Conservation (phyloP, 805 yeast species). For the Sugiyamaella lignohabitans region DNA sequence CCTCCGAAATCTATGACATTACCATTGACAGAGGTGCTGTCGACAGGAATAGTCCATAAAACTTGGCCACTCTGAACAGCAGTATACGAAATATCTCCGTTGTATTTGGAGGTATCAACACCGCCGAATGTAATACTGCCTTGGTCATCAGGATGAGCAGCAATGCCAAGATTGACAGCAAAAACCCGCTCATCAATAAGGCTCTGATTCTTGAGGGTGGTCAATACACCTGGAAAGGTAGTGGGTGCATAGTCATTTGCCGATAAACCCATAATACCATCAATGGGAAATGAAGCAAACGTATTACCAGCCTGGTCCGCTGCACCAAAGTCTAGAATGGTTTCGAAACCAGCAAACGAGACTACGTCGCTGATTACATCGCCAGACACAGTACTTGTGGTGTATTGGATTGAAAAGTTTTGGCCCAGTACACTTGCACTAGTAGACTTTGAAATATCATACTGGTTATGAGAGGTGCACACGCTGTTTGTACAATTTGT, state of each 20-base stretch:
- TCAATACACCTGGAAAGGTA: conserved; percentile 26
- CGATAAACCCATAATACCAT: conserved; percentile 58
- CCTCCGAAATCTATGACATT: conserved; percentile 32
- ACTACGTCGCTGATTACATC: conserved; percentile 37
- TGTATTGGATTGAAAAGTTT: conserved; percentile 46
- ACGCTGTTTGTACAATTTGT: conserved; percentile 41
- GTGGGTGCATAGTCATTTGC: conserved; percentile 36
- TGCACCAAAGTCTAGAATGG: conserved; percentile 43
- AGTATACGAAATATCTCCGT: conserved; percentile 39
- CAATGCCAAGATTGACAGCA: conserved; percentile 40
- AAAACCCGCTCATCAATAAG: conserved; percentile 34
- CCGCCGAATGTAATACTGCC: conserved; percentile 43
- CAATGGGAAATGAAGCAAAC: conserved; percentile 46
- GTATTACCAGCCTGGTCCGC: conserved; percentile 48
- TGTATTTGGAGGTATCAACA: conserved; percentile 37
- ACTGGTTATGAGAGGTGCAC: conserved; percentile 34
- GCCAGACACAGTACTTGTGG: conserved; percentile 51
- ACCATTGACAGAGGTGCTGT: conserved; percentile 34
- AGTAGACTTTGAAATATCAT: conserved; percentile 14
- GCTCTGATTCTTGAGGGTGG: conserved; percentile 20
- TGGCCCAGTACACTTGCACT: conserved; percentile 16
- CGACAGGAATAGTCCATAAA: conserved; percentile 47
- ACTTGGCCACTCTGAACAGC: conserved; percentile 25
- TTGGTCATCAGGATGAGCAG: conserved; percentile 27
- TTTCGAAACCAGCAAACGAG: conserved; percentile 34